A percentile compares a stretch with the other conserved stretches of the same genome.
These are phyloP conservation scores for Glomus cerebriforme DNA, from an alignment of 192 early-diverging fungal genomes.

Conservation along the genomic window DNA sequence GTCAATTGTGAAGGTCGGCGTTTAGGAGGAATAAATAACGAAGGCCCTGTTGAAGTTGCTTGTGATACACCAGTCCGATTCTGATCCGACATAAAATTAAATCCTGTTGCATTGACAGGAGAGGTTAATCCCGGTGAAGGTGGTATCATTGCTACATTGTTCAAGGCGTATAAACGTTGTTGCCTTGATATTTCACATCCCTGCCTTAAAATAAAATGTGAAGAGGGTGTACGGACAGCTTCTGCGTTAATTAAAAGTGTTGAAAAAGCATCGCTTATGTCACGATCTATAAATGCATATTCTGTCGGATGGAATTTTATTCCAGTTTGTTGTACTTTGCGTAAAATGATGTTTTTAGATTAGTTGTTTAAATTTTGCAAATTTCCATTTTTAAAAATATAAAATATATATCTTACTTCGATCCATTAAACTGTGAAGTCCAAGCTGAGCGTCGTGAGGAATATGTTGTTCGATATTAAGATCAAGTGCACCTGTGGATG, in stretches of 20 bases:
- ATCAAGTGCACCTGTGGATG: slow-evolving; percentile 10
- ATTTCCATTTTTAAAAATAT: background rate
- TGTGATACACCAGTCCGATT: background rate
- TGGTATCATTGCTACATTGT: background rate
- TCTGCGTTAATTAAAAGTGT: background rate
- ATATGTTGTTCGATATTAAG: slow-evolving; percentile 1
- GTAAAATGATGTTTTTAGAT: background rate
- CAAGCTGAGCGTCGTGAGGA: background rate
- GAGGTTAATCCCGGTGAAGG: slow-evolving; percentile 8
- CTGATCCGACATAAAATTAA: background rate
- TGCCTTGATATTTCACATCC: background rate
- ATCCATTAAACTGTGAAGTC: background rate
- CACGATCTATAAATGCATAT: slow-evolving; percentile 28
- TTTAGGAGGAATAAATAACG: slow-evolving; percentile 8
- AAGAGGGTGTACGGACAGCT: background rate
- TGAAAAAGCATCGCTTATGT: slow-evolving; percentile 25
- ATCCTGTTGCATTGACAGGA: background rate
- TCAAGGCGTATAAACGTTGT: background rate
- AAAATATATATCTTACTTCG: slow-evolving; percentile 11
- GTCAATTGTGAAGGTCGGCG: background rate
- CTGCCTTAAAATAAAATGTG: slow-evolving; percentile 15
- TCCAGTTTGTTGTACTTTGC: slow-evolving; percentile 9
- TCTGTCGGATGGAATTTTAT: slow-evolving; percentile 29
- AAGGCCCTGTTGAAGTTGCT: background rate
- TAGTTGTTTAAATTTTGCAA: background rate